Evolutionary conservation across 768 basidiomycete species (phyloP).

Genomic region (Termitomyces sp.): DNA sequence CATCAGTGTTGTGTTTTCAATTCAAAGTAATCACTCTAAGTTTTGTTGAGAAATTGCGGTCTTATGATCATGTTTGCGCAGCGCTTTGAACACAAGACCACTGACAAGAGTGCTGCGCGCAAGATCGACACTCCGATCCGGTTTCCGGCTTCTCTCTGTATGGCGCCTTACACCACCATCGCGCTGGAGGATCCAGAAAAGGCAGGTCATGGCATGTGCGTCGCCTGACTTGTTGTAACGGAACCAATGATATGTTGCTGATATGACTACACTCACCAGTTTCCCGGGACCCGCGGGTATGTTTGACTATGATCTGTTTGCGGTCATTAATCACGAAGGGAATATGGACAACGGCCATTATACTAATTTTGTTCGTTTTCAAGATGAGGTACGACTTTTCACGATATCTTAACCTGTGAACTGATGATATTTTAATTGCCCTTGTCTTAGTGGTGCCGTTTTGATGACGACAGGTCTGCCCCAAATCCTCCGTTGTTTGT

Average conservation of each 20-base stretch:
- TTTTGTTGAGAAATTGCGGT: background rate
- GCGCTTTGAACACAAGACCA: slow-evolving; percentile 89
- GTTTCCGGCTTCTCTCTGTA: slow-evolving; percentile 80
- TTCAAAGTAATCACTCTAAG: slow-evolving; percentile 61
- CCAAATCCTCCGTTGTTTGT: background rate
- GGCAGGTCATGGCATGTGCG: slow-evolving; percentile 30
- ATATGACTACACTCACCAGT: slow-evolving; percentile 17
- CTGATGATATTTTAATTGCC: slow-evolving; percentile 1
- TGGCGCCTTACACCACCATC: slow-evolving; percentile 80
- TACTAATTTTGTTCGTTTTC: slow-evolving; percentile 78
- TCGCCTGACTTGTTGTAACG: background rate
- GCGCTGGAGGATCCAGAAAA: slow-evolving; percentile 47
- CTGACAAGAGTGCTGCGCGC: slow-evolving; percentile 64
- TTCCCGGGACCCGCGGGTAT: slow-evolving; percentile 55
- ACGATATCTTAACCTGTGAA: background rate
- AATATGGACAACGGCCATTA: slow-evolving; percentile 95
- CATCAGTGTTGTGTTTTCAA: slow-evolving; percentile 89
- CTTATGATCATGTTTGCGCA: slow-evolving; percentile 22
- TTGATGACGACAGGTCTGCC: slow-evolving; percentile 85
- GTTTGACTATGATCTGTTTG: slow-evolving; percentile 89
- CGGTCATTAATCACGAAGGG: slow-evolving; percentile 93
- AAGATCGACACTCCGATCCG: slow-evolving; percentile 84
- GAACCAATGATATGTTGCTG: background rate
- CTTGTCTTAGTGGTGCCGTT: slow-evolving; percentile 74
- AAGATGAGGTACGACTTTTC: slow-evolving; percentile 64